Conservation (phyloP, 305 asterid genomes). For the Striga hermonthica region DNA sequence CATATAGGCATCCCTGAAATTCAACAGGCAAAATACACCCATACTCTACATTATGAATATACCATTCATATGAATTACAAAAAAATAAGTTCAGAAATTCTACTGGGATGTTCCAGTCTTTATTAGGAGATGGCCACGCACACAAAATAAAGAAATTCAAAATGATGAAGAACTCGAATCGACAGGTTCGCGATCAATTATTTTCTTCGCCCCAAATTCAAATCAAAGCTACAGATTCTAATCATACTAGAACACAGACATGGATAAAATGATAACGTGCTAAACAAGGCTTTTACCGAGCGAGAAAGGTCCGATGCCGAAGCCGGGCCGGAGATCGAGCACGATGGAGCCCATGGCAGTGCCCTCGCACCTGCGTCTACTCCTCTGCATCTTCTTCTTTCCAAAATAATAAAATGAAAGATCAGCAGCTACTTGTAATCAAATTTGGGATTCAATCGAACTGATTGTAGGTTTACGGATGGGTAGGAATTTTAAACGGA, state of each 20-base stretch:
- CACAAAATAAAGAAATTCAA: neutral
- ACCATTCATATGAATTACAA: neutral
- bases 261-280: neutral
- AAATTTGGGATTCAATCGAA: neutral
- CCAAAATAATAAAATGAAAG: neutral
- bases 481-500: neutral
- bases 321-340: conserved; percentile 43
- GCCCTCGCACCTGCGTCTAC: conserved; percentile 40
- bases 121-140: neutral
- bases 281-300: conserved; percentile 31
- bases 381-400: conserved; percentile 39
- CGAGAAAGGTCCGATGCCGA: conserved; percentile 39
- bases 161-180: neutral
- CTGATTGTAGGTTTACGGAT: neutral
- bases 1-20: conserved; percentile 76
- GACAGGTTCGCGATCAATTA: neutral
- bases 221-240: neutral
- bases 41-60: neutral
- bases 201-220: neutral
- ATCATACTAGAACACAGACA: neutral
- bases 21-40: conserved; percentile 4
- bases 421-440: neutral
- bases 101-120: neutral
- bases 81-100: neutral
- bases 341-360: conserved; percentile 41